Percentiles rank a stretch among this genome's conserved stretches.
These are phyloP conservation scores for Colletotrichum spinosum DNA, from an alignment of 2,329 filamentous ascomycete species.

Conservation along the genomic window DNA sequence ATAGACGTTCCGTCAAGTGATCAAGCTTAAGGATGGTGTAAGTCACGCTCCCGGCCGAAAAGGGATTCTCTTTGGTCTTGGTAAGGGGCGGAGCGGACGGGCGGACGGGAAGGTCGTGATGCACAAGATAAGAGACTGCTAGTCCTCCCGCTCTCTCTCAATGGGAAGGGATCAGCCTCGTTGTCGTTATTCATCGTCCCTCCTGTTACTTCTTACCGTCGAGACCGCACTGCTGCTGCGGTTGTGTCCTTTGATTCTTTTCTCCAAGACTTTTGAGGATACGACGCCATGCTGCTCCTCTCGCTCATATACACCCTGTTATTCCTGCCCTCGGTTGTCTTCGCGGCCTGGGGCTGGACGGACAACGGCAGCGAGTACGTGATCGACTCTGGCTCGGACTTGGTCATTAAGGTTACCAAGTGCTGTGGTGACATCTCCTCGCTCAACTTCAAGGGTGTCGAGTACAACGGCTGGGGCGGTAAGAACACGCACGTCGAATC, in stretches of 20 bases:
- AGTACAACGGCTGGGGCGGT: slow-evolving; percentile 46
- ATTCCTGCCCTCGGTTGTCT: slow-evolving; percentile 44
- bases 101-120: background rate
- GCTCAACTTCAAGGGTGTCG: slow-evolving; percentile 47
- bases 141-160: background rate
- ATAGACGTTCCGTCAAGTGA: slow-evolving; percentile 19
- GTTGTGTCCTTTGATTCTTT: background rate
- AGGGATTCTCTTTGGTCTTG: background rate
- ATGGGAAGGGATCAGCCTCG: background rate
- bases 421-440: slow-evolving; percentile 49
- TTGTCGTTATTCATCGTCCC: slow-evolving; percentile 2
- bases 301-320: slow-evolving; percentile 42
- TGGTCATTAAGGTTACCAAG: slow-evolving; percentile 50
- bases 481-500: slow-evolving; percentile 48
- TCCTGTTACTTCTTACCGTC: slow-evolving; percentile 8
- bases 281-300: slow-evolving; percentile 43
- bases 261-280: background rate
- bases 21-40: background rate
- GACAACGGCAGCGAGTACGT: slow-evolving; percentile 52
- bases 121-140: slow-evolving; percentile 10
- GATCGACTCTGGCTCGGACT: slow-evolving; percentile 48
- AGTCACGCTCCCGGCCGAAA: slow-evolving; percentile 18
- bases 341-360: slow-evolving; percentile 53
- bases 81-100: slow-evolving; percentile 20
- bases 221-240: slow-evolving; percentile 22